Evolutionary conservation across 2,329 filamentous ascomycete genomes (phyloP).

Genomic region (Fusarium sp.): DNA sequence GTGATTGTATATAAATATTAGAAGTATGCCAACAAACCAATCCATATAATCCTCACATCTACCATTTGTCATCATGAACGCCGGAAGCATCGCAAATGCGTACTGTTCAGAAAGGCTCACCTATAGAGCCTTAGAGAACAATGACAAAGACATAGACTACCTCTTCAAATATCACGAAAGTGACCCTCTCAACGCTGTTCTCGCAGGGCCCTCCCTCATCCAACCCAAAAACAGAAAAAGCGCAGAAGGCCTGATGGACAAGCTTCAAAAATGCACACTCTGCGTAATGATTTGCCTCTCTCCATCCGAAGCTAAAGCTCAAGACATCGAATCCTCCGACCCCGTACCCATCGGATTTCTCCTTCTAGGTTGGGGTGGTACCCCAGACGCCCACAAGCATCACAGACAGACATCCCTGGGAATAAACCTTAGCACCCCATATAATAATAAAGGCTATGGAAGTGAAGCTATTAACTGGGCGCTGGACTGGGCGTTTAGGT

Average conservation of each 20-base stretch:
- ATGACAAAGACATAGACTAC: background rate
- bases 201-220: background rate
- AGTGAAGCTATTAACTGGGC: slow-evolving; percentile 59
- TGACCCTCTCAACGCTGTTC: background rate
- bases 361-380: background rate
- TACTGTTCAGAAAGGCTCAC: background rate
- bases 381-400: background rate
- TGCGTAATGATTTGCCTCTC: background rate
- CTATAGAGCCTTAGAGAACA: slow-evolving; percentile 1
- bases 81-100: background rate
- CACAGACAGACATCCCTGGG: background rate
- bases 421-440: slow-evolving; percentile 15
- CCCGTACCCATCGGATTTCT: background rate
- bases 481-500: slow-evolving; percentile 58
- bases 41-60: too few relatives aligned
- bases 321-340: background rate
- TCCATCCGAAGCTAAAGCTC: background rate
- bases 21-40: background rate
- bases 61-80: background rate
- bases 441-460: slow-evolving; percentile 58
- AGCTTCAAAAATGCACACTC: background rate
- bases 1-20: background rate
- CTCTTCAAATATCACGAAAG: background rate
- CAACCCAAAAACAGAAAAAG: background rate
- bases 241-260: background rate